Evolutionary conservation across 2,329 filamentous ascomycete genomes (phyloP), one percentile per base, ranked within the genome.

Genomic region (Elsinoe necatrix): DNA sequence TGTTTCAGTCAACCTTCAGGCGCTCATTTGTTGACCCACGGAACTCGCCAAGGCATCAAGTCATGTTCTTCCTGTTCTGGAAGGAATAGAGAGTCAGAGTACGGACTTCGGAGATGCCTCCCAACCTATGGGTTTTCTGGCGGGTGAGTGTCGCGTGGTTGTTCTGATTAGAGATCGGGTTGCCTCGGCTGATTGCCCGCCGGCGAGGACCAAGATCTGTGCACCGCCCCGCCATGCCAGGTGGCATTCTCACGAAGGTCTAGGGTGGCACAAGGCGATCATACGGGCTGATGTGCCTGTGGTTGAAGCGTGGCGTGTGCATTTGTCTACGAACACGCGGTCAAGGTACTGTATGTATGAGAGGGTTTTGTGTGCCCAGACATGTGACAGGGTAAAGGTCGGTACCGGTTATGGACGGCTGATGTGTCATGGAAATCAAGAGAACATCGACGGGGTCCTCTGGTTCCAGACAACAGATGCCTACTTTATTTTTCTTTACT

Each of bases 121-220:
- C 23, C 23, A 25, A 25, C 9, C 12, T n/a, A 2, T n/a, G 31
- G 48, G 20, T 35, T 29, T 9, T 31, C 31, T 23, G 29, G 48
- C 29, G 48, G 48, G 31, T 52, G 31, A 52, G 29, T 52, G 48
- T 52, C 48, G 48, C 48, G 48, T 52, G 48, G 48, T 39, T 34
- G 14, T 25, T 50, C 34, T 31, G 25, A 31, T 50, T 50, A 20
- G 45, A 50, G 45, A 50, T 34, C 29, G 27, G 25, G 11, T 50
- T 31, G 45, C 45, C 29, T 50, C 45, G 45, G 25, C 29, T 45
- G 41, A 25, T 14, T 45, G 25, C n/a, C 41, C 20, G 41, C 11
- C 21, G 21, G 41, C 21, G 18, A 25, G 9, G 45, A 31, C 45
- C 45, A 50, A 50, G 45, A 50, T 50, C 25, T 20, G 27, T n/a